These are phyloP conservation scores for Abrus precatorius DNA, from an alignment of 306 rosid genomes.

Conservation along the genomic window DNA sequence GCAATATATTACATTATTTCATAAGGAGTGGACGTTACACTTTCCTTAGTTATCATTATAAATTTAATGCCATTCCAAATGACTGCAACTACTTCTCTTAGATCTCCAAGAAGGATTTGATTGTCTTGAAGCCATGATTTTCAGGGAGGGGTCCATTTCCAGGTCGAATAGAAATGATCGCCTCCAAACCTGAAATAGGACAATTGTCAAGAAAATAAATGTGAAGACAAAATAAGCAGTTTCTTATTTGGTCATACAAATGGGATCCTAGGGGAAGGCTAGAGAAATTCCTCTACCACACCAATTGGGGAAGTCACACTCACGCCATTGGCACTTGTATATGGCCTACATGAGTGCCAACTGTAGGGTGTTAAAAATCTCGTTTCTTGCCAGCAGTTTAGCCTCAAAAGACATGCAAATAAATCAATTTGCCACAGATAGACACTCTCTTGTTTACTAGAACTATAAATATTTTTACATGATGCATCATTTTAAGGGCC, in stretches of 20 bases:
- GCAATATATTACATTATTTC: conserved; percentile 34
- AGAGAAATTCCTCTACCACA: conserved; percentile 19
- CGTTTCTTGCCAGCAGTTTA: background rate
- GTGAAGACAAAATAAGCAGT: conserved; percentile 28
- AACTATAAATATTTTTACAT: background rate
- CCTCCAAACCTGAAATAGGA: conserved; percentile 79
- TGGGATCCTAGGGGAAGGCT: conserved; percentile 7
- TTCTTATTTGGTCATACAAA: conserved; percentile 34
- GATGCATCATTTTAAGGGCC: background rate
- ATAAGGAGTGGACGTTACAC: conserved; percentile 37
- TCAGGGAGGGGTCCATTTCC: conserved; percentile 94
- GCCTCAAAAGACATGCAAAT: conserved; percentile 11
- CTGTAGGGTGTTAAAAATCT: background rate
- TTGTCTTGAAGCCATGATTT: conserved; percentile 79
- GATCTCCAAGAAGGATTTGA: conserved; percentile 74
- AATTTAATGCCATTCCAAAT: conserved; percentile 41
- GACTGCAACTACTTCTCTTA: conserved; percentile 47
- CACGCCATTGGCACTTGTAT: conserved; percentile 7
- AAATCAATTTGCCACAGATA: background rate
- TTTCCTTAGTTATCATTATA: conserved; percentile 26
- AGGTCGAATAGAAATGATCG: conserved; percentile 78
- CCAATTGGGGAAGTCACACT: conserved; percentile 30
- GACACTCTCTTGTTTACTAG: background rate
- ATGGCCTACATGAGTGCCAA: background rate
- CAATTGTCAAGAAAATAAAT: conserved; percentile 6